Evolutionary conservation across 169 alveolate species (phyloP).

Genomic region (Plasmodium reichenowi): DNA sequence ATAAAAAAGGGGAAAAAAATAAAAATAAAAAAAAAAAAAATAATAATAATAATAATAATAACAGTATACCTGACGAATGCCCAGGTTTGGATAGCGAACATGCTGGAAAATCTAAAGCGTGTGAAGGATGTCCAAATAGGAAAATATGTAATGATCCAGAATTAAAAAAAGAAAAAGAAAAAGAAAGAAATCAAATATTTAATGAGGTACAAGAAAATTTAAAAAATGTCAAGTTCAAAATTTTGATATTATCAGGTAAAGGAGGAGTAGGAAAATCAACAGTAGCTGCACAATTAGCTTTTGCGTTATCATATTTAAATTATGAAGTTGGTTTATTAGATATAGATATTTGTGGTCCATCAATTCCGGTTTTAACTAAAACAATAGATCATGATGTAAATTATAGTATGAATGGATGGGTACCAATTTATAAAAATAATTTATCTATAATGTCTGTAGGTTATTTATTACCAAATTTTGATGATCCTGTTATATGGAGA

Average conservation of each 20-base stretch:
- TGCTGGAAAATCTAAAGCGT: conserved; percentile 94
- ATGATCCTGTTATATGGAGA: conserved; percentile 98
- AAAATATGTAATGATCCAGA: conserved; percentile 94
- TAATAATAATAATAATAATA: not conserved
- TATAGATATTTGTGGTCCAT: conserved; percentile 99
- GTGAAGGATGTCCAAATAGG: conserved; percentile 98
- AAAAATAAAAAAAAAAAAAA: not conserved
- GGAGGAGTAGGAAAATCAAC: conserved; percentile 99
- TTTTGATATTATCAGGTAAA: conserved; percentile 96
- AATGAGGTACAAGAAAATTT: conserved; percentile 90
- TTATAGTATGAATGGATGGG: conserved; percentile 96
- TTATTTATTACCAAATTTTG: conserved; percentile 93
- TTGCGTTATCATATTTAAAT: conserved; percentile 85
- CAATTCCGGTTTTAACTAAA: conserved; percentile 97
- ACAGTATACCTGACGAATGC: conserved; percentile 81
- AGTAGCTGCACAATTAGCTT: conserved; percentile 95
- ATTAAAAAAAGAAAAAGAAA: conserved; percentile 81
- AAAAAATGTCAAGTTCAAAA: conserved; percentile 89
- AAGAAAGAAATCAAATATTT: conserved; percentile 75
- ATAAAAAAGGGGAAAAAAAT: not conserved
- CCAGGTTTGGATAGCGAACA: conserved; percentile 83
- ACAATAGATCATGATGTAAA: conserved; percentile 94
- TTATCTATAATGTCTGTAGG: conserved; percentile 98
- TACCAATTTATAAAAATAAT: conserved; percentile 96
- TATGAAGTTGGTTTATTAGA: conserved; percentile 95